phyloP scores from a whole-genome alignment of 768 basidiomycete species.

The Auriscalpium orientale region DNA sequence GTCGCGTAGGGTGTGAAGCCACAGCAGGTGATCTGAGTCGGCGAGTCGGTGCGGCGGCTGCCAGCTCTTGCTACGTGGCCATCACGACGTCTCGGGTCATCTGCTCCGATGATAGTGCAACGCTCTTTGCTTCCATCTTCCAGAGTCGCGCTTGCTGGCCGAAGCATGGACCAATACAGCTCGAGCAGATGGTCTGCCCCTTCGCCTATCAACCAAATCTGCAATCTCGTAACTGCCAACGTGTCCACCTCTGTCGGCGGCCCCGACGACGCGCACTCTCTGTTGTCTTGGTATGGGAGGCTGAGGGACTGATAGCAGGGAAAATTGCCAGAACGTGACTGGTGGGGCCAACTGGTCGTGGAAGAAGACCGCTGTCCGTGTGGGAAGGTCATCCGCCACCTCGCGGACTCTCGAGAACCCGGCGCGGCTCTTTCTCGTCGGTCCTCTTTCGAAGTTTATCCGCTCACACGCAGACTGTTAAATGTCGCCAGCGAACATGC shows the following conservation, averaged over 20 bases:
- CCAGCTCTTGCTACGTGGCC: no score
- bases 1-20: no score
- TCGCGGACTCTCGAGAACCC: slow-evolving; percentile 1
- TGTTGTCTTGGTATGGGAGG: not conserved
- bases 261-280: no score
- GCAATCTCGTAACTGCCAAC: no score
- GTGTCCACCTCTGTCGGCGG: no score
- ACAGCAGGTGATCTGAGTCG: no score
- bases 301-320: not conserved
- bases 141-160: not conserved
- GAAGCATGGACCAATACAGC: not conserved
- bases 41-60: no score
- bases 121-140: not conserved
- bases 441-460: not conserved
- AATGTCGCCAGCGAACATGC: slow-evolving; percentile 2
- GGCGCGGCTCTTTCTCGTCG: not conserved
- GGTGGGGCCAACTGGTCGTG: not conserved
- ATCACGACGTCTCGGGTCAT: not conserved
- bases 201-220: no score
- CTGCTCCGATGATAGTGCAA: not conserved
- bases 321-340: not conserved
- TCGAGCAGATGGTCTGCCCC: not conserved
- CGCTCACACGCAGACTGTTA: slow-evolving; percentile 5
- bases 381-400: slow-evolving; percentile 2
- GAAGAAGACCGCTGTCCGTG: slow-evolving; percentile 3